Conservation (phyloP, 2,329 filamentous ascomycete genomes). For the Clonostachys solani region DNA sequence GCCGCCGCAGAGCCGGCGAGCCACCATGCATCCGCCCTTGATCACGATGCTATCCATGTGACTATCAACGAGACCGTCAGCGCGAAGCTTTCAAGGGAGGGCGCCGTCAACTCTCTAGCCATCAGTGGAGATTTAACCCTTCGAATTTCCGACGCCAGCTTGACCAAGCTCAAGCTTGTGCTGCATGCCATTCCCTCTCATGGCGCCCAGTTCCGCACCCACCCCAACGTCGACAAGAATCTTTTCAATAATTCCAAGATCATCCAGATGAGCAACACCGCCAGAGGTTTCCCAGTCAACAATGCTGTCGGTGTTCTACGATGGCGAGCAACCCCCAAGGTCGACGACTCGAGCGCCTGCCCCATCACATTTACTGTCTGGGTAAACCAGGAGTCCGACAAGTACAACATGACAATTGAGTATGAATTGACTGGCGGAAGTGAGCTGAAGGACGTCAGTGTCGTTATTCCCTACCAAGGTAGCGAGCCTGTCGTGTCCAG, state of each 20-base stretch:
- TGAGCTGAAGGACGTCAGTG: constrained; percentile 75
- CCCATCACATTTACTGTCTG: constrained; percentile 97
- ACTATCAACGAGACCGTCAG: constrained; percentile 87
- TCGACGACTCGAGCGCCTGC: constrained; percentile 73
- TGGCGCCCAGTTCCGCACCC: constrained; percentile 87
- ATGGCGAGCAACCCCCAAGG: constrained; percentile 83
- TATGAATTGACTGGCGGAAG: constrained; percentile 88
- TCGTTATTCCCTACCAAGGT: constrained; percentile 81
- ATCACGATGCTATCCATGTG: constrained; percentile 83
- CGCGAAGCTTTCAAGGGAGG: constrained; percentile 84
- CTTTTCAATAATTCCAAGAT: constrained; percentile 77
- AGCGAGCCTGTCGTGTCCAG: constrained; percentile 89
- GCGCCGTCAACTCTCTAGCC: constrained; percentile 78
- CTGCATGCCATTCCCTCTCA: constrained; percentile 73
- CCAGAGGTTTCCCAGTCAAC: constrained; percentile 90
- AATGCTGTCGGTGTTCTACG: constrained; percentile 89
- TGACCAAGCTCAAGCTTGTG: constrained; percentile 89
- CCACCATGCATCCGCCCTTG: constrained; percentile 62
- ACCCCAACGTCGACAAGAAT: constrained; percentile 91
- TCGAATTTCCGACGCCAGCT: constrained; percentile 79
- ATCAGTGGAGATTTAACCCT: constrained; percentile 91
- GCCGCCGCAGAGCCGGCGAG: constrained; percentile 47
- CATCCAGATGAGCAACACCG: constrained; percentile 86
- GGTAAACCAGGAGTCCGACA: constrained; percentile 85
- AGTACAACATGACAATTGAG: constrained; percentile 88